A percentile compares a stretch with the other conserved stretches of the same genome.
Evolutionary conservation across 2,329 filamentous ascomycete species (phyloP).

Genomic region (Capronia coronata): DNA sequence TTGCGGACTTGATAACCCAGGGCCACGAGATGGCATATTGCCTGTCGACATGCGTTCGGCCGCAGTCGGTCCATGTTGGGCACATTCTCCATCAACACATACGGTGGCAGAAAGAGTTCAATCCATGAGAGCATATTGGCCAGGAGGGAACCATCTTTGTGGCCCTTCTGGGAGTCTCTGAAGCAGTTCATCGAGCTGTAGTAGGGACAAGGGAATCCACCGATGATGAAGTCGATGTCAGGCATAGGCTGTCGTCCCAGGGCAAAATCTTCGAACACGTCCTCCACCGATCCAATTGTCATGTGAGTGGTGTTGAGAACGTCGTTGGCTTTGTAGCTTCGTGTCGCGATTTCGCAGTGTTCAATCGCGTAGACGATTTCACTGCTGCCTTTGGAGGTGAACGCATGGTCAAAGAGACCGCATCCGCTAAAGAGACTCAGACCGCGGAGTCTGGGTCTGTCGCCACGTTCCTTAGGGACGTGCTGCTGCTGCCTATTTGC

Average conservation of each 20-base stretch:
- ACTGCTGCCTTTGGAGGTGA: conserved; percentile 54
- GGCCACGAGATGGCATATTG: conserved; percentile 66
- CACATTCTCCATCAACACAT: conserved; percentile 73
- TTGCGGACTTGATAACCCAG: conserved; percentile 70
- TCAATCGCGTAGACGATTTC: conserved; percentile 64
- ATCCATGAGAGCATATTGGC: conserved; percentile 69
- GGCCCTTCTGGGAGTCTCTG: conserved; percentile 49
- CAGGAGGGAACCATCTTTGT: conserved; percentile 68
- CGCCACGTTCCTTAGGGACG: conserved; percentile 33
- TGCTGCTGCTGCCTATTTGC: not conserved
- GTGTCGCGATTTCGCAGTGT: conserved; percentile 55
- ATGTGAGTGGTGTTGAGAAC: conserved; percentile 35
- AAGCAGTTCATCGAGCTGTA: conserved; percentile 61
- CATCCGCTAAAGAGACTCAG: conserved; percentile 73
- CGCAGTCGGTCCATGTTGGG: conserved; percentile 53
- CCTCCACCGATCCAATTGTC: conserved; percentile 68
- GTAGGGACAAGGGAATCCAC: conserved; percentile 70
- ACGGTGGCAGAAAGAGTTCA: conserved; percentile 68
- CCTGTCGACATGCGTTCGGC: conserved; percentile 62
- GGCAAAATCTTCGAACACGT: conserved; percentile 54
- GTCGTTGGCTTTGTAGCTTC: conserved; percentile 67
- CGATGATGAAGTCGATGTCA: conserved; percentile 62
- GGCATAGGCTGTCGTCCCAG: conserved; percentile 52
- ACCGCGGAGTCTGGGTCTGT: conserved; percentile 46
- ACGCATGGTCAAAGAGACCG: conserved; percentile 67